Base-by-base conservation (phyloP, 202 grass and related monocot species). In the Tripidium arundinaceum region DNA sequence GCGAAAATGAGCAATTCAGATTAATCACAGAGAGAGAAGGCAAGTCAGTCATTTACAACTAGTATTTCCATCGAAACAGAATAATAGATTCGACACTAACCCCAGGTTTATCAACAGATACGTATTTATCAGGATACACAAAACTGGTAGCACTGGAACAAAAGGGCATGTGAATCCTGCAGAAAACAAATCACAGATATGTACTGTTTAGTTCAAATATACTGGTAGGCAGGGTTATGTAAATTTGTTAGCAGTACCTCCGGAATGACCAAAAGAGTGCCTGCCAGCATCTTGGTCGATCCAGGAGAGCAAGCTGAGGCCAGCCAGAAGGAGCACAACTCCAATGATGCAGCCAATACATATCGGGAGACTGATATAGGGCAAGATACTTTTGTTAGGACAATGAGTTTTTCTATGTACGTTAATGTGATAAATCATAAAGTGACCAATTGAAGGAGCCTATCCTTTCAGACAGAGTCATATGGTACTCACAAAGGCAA, bases 91-190 rank as follows among this genome's bases (percentile, higher is more conserved):
- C 43, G 12, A 41, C 14, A 89, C 92, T 81, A 76, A 99, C 96
- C 96, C 84, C 2, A 99, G 90, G 88, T 99, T 99, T 86, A 99
- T 91, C 87, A 99, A 75, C 72, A 99, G 70, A 80, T 99, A 99
- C 7, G 90, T 91, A 55, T 99, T 99, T 83, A 99, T 86, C 74
- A 99, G 92, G 65, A 99, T 88, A 64, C 90, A 93, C 45, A 91
- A 70, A 39, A 88, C 85, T 45, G 96, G 96, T 33, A 99, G 90
- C n/a, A 96, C 69, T 58, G 96, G 96, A 66, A 99, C 86, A 24
- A 93, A 99, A 22, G 96, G 96, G 69, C 92, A 99, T 60, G 87
- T 96, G 70, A 99, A 99, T 86, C 92, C 96, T 96, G 74, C 65
- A 76, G 52, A 55, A 86, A 78, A 76, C 16, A 41, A 42, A 75